A percentile compares a stretch with the other conserved stretches of the same genome.
These are phyloP conservation scores for Paramecium pentaurelia DNA, from an alignment of 73 alveolate genomes.

Conservation along the genomic window DNA sequence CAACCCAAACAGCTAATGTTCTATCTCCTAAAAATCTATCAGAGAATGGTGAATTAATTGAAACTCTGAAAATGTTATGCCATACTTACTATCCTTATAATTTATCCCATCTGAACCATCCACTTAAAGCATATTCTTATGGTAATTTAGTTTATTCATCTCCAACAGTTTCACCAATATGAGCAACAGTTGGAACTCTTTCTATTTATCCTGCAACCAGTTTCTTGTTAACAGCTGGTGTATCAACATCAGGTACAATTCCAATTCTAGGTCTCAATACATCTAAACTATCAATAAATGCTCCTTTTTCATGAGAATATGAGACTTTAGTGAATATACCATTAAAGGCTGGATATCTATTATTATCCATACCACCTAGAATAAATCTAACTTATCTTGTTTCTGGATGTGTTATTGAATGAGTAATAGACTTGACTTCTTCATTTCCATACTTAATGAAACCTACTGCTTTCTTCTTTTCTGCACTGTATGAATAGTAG, in stretches of 20 bases:
- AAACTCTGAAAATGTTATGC: slow-evolving; percentile 39
- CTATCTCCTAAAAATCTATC: slow-evolving; percentile 38
- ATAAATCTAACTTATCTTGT: neutral
- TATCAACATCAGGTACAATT: neutral
- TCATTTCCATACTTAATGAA: neutral
- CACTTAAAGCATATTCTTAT: slow-evolving; percentile 46
- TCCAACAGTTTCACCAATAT: neutral
- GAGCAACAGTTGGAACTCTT: slow-evolving; percentile 25
- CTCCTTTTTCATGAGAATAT: slow-evolving; percentile 19
- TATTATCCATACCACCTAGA: slow-evolving; percentile 36
- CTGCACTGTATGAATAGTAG: slow-evolving; percentile 31
- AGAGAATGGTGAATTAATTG: slow-evolving; percentile 25
- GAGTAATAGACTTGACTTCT: neutral
- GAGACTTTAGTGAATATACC: neutral
- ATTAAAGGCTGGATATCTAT: slow-evolving; percentile 40
- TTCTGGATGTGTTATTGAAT: neutral
- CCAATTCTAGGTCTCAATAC: neutral
- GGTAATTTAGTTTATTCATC: neutral
- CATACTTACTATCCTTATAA: slow-evolving; percentile 13
- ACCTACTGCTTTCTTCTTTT: slow-evolving; percentile 27
- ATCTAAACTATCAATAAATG: slow-evolving; percentile 16
- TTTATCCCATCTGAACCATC: slow-evolving; percentile 48
- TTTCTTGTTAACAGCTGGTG: neutral
- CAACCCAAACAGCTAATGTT: slow-evolving; percentile 27
- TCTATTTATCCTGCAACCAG: neutral